Evolutionary conservation across 768 basidiomycete genomes (phyloP), one percentile per base, ranked within the genome.

Genomic region (Leccinellum luteum): DNA sequence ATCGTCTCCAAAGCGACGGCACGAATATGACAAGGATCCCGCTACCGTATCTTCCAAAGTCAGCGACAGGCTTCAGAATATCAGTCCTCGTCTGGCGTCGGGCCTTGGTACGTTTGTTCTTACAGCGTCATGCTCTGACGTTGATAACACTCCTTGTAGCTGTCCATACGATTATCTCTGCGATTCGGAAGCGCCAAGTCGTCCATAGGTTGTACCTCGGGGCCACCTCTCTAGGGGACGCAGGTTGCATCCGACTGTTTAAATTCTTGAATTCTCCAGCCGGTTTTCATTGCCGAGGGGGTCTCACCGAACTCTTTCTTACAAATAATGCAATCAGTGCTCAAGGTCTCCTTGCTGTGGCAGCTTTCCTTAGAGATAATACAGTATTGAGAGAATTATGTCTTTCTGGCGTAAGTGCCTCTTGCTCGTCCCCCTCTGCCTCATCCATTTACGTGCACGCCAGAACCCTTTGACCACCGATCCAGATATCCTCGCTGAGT

Each of bases 261-360:
- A 69, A 70, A 17, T 87, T 82, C 64, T 73, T 89, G 7, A 58
- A 70, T 27, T 86, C 86, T 12, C 66, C 73, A 6, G 68, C 72
- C 17, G 85, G 83, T 19, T 69, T 72, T 57, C 71, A 67, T 55
- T 76, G 83, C 61, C 67, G 66, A 48, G 60, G 65, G 6, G 51
- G 61, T 50, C 77, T 89, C 55, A 69, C 73, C 2, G 81, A 85
- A 62, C 81, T 89, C 31, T 79, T 76, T 58, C 74, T 89, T 54
- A 86, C 85, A 52, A 75, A 76, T 3, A 86, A 85, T 58, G 66
- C 67, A 9, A 82, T 89, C 28, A 80, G 85, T 9, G 76, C 85
- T 62, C 66, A 67, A 34, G 85, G 85, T 6, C 76, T 89, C 5
- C 65, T 74, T 48, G 79, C 82, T n/a, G 79, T 89, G 43, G 66